A percentile compares a stretch with the other conserved stretches of the same genome.
These are phyloP conservation scores for Fomitiporia mediterranea DNA, from an alignment of 1,284 basidiomycete species.

Conservation along the genomic window DNA sequence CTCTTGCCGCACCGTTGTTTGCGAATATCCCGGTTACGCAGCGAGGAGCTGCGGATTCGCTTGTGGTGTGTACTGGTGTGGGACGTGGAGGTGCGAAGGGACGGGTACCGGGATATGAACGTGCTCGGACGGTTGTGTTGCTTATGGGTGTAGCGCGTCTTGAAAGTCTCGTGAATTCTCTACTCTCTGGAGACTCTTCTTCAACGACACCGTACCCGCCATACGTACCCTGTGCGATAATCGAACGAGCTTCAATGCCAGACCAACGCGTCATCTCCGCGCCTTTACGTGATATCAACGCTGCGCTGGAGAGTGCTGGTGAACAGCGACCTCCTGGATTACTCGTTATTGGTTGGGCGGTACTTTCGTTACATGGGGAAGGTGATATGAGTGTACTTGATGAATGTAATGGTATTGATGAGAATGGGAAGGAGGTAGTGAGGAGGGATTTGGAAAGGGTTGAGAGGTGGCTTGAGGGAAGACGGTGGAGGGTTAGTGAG, in stretches of 20 bases:
- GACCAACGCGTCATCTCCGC: constrained; percentile 87
- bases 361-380: constrained; percentile 51
- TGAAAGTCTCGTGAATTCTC: constrained; percentile 61
- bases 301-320: constrained; percentile 69
- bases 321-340: constrained; percentile 94
- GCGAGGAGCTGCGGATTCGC: constrained; percentile 86
- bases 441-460: constrained; percentile 47
- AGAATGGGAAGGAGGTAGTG: constrained; percentile 26
- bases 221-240: constrained; percentile 83
- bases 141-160: constrained; percentile 95
- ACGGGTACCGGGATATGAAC: constrained; percentile 81
- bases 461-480: constrained; percentile 49
- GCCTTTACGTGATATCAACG: constrained; percentile 70
- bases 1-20: constrained; percentile 85
- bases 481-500: constrained; percentile 55
- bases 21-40: constrained; percentile 93
- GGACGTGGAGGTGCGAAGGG: constrained; percentile 86
- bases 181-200: constrained; percentile 35
- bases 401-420: no score
- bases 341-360: constrained; percentile 94
- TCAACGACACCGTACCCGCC: constrained; percentile 57
- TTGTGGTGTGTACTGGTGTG: constrained; percentile 91
- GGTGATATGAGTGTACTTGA: constrained; percentile 53
- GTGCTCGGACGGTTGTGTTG: constrained; percentile 75
- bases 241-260: constrained; percentile 88